Percentiles rank a stretch among this genome's conserved stretches.
Conservation (phyloP, 176 grass and related monocot species). For the Bolboschoenus planiculmis region DNA sequence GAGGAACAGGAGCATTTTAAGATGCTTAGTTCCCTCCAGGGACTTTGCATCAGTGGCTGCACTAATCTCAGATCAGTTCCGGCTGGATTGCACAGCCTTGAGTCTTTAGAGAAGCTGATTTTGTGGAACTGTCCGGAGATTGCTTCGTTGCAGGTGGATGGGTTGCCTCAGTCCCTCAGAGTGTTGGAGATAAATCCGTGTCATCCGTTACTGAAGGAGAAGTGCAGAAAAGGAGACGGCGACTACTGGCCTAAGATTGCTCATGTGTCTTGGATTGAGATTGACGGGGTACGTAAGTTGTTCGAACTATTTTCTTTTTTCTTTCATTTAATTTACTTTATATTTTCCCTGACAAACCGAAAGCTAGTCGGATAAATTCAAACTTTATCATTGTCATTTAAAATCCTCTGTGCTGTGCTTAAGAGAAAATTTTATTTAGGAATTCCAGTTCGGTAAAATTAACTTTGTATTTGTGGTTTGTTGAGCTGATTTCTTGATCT, state of each 20-base stretch:
- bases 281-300: not conserved
- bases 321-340: not conserved
- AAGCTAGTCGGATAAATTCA: not conserved
- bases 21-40: constrained; percentile 34
- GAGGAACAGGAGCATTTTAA: not conserved
- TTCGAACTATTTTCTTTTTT: not conserved
- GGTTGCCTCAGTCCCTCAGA: constrained; percentile 26
- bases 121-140: constrained; percentile 36
- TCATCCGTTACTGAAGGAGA: constrained; percentile 32
- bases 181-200: constrained; percentile 11
- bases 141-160: constrained; percentile 26
- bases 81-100: constrained; percentile 27
- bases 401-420: not conserved
- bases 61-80: constrained; percentile 27
- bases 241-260: constrained; percentile 35
- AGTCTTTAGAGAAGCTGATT: constrained; percentile 27
- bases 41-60: constrained; percentile 38
- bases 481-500: not conserved
- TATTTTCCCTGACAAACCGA: not conserved
- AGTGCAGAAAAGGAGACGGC: constrained; percentile 27
- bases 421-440: not conserved
- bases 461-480: not conserved
- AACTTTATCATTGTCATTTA: not conserved
- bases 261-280: constrained; percentile 14
- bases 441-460: not conserved